Conservation (phyloP, 306 rosid genomes). For the Inga leiocalycina region DNA sequence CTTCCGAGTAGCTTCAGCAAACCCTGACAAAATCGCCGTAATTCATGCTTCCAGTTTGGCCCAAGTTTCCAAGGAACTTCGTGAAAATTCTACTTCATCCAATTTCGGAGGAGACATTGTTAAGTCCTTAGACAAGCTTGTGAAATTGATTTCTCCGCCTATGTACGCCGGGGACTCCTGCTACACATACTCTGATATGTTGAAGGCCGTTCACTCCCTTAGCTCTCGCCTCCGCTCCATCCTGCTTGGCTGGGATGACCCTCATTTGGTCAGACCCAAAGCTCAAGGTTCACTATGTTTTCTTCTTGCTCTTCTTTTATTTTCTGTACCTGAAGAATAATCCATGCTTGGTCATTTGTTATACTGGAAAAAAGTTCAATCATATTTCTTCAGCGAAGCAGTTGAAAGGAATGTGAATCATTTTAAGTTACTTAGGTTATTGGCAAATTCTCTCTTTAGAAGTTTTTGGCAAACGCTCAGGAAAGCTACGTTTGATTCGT, state of each 20-base stretch:
- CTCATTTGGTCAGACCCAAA: slow-evolving; percentile 40
- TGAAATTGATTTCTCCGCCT: slow-evolving; percentile 46
- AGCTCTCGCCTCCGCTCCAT: slow-evolving; percentile 61
- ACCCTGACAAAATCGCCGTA: slow-evolving; percentile 68
- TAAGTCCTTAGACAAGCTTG: slow-evolving; percentile 38
- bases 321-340: neutral
- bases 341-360: neutral
- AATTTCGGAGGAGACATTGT: slow-evolving; percentile 13
- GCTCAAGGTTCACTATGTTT: slow-evolving; percentile 44
- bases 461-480: neutral
- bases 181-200: slow-evolving; percentile 70
- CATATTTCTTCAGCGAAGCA: neutral
- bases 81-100: slow-evolving; percentile 16
- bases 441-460: neutral
- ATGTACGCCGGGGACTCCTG: slow-evolving; percentile 51
- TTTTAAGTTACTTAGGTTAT: neutral
- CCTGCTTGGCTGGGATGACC: slow-evolving; percentile 49
- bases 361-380: neutral
- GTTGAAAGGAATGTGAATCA: neutral
- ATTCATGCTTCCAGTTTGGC: slow-evolving; percentile 68
- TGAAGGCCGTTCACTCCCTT: slow-evolving; percentile 61
- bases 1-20: slow-evolving; percentile 46
- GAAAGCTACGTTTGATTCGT: neutral
- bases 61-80: slow-evolving; percentile 36
- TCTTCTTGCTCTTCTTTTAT: neutral